Base-by-base conservation (phyloP, 805 yeast species). In the Ogataea populi-albae region DNA sequence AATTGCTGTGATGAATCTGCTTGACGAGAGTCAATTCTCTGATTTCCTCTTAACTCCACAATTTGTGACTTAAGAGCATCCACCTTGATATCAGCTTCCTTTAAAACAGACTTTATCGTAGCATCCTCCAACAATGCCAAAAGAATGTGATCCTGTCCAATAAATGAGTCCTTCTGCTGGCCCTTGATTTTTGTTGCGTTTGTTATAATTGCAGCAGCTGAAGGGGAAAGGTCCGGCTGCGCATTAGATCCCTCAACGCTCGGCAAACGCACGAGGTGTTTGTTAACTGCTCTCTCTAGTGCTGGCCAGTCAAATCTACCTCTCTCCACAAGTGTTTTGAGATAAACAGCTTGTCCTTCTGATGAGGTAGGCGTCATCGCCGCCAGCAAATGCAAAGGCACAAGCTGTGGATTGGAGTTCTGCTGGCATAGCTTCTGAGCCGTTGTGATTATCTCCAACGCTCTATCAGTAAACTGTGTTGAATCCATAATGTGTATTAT, bases 61-160 rank as follows among this genome's bases (percentile, higher is more conserved):
- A 89, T 78, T 53, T 88, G 95, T 33, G 78, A 77, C 57, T 84
- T 86, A 30, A 93, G 62, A 2, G 85, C 74, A 38, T 84, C 89
- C 10, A 73, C 61, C 25, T 81, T 83, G 21, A 91, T 71, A 21
- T 73, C 68, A 26, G 77, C 73, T 45, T 84, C 93, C 55, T 86
- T 85, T 50, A 91, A 74, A 9, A 93, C 59, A 35, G 72, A 66
- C 59, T 84, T 74, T 23, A 91, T 71, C 1, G 86, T 68, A 3
- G 75, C 57, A 50, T 91, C 97, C 18, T 88, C 93, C 32, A 93
- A 65, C 24, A 93, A 66, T 0, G 97, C 96, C 40, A 88, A 68
- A 33, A 93, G 65, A 9, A 93, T 66, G 61, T 93, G 98, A 64
- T 93, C 98, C 65, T 91, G 98, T 1, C 96, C 98, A 37, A 93